Conservation (phyloP, 139 green algal genomes). For the Marvania coccoides region DNA sequence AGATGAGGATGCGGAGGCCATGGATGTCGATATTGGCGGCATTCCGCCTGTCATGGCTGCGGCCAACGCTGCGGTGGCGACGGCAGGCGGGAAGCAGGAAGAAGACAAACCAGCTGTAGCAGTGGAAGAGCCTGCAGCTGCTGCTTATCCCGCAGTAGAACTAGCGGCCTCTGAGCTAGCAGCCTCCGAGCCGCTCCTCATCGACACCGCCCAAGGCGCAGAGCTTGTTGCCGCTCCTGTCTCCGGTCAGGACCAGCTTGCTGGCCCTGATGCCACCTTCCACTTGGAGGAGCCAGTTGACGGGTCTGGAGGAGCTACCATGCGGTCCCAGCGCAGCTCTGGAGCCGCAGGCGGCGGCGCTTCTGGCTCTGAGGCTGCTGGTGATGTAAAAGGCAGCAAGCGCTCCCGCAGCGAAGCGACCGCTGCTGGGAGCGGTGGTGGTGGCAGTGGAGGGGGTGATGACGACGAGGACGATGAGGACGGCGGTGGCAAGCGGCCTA, state of each 20-base stretch:
- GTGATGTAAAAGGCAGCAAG: neutral
- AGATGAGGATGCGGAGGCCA: neutral
- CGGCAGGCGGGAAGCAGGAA: neutral
- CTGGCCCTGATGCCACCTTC: neutral
- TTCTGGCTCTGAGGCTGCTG: neutral
- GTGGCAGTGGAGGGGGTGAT: neutral
- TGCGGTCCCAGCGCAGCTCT: neutral
- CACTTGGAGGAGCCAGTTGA: conserved; percentile 6
- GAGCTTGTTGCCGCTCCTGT: neutral
- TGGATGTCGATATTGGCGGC: neutral
- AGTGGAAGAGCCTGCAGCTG: neutral
- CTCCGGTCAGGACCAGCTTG: neutral
- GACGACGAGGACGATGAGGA: neutral
- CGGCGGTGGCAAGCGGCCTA: neutral
- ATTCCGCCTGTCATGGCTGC: neutral
- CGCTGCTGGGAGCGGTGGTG: neutral
- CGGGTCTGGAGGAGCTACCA: conserved; percentile 3
- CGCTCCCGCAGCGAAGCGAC: neutral
- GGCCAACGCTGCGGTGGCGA: neutral
- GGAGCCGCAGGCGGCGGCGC: neutral
- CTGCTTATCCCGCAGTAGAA: no score
- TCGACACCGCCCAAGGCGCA: no score
- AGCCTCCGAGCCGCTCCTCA: no score
- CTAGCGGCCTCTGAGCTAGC: no score
- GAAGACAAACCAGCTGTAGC: neutral